Evolutionary conservation across 257 asterid species (phyloP), one percentile per base, ranked within the genome.

Genomic region (Euphrasia confusa): DNA sequence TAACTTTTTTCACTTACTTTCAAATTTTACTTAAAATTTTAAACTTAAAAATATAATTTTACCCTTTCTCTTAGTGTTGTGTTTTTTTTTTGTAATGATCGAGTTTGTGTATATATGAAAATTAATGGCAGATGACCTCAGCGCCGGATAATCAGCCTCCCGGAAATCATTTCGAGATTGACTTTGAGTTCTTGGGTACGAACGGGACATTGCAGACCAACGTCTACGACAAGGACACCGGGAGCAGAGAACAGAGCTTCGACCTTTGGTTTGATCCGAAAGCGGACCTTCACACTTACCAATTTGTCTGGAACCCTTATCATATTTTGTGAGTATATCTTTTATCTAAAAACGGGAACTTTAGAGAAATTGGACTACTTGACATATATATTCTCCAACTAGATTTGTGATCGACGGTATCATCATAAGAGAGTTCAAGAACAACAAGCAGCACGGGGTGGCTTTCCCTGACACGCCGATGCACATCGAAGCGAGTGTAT

Each of bases 191-290:
- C 18, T 0, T 63, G 14, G 81, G 83, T 8, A 67, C 75, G 0
- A 55, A 18, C 0, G 72, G 71, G 2, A 47, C 10, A 13, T 4
- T 83, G 26, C 78, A 66, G 32, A 83, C 87, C n/a, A 83, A 83
- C 64, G 66, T 79, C 7, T 83, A 24, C 56, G 68, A 53, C 21
- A 54, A 42, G 24, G 85, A 81, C 14, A 6, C 0, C 0, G 83
- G 85, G 0, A 21, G 61, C 9, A 63, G 90, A 42, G 77, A 83
- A 32, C 83, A 80, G 45, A 12, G 32, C 2, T 70, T 83, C 66
- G 17, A 52, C 1, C 83, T 83, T 4, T 70, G 81, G 71, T 83
- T 80, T 14, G 76, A 80, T 64, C 90, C 87, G 4, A 72, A 81
- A 0, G 27, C 49, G 11, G 83, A 76, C 58, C 80, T 83, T 47